Evolutionary conservation across 768 basidiomycete species (phyloP), one percentile per base, ranked within the genome.

Genomic region (Guyanaporus albipodus): DNA sequence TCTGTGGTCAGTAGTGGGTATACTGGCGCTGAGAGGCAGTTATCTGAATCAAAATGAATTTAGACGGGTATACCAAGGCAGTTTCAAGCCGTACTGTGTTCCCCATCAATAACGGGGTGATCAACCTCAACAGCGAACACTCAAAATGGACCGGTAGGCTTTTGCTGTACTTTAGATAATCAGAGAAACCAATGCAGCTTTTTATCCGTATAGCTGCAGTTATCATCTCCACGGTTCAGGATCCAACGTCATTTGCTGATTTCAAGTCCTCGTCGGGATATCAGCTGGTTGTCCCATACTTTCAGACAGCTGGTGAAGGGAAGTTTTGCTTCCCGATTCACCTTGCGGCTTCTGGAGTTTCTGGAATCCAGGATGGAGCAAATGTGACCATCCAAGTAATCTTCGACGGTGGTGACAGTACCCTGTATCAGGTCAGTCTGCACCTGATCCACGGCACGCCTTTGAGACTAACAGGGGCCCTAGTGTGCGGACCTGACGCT

Each of bases 401-500:
- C 23, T 91, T 67, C 59, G 66, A 79, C 53, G 87, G 86, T 32
- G 87, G 87, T 28, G 89, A 92, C 58, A 82, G 81, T 18, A 38
- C 59, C 23, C 73, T 93, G 8, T 90, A 74, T 67, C 87, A 91
- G 73, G 86, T 78, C 42, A 31, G 52, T 47, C 41, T 43, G 22
- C 14, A 32, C 45, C 12, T 24, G 14, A 36, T 32, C 38, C 18
- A 17, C 39, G n/a, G 24, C 28, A 18, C 28, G 32, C 40, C 36
- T 19, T 8, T 29, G 18, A 35, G 33, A 22, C 29, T 23, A 3
- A 52, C 19, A 15, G 29, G 38, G 50, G 14, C 9, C 40, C 11
- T 58, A 91, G 85, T 93, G 90, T 60, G 76, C 91, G 29, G 91
- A 93, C 67, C 63, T 93, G 55, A 82, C 83, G 17, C 69, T 94